Conservation (phyloP, 2,329 filamentous ascomycete genomes). For the Apiospora kogelbergensis region DNA sequence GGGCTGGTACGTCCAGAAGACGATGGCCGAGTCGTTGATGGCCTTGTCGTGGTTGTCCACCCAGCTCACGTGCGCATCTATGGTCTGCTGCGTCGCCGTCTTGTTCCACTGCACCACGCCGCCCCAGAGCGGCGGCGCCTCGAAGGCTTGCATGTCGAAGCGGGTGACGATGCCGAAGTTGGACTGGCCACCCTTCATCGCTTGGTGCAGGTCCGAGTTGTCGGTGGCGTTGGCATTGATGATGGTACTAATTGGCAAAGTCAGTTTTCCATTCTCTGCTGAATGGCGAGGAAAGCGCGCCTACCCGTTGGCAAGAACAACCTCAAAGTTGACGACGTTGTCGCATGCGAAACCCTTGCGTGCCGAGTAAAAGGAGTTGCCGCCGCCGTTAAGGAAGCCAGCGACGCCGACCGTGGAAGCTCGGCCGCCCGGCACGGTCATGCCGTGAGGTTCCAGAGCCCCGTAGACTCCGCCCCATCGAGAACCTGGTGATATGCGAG, state of each 20-base stretch:
- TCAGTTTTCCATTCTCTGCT: background rate
- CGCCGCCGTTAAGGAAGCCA: conserved; percentile 27
- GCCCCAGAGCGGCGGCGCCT: conserved; percentile 18
- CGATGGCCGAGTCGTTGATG: conserved; percentile 15
- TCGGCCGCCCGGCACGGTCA: conserved; percentile 25
- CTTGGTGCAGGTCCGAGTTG: conserved; percentile 42
- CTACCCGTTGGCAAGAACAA: conserved; percentile 41
- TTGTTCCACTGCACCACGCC: conserved; percentile 15
- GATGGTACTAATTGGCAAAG: conserved; percentile 30
- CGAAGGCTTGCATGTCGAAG: conserved; percentile 26
- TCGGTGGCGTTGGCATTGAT: conserved; percentile 36
- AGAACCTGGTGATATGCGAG: conserved; percentile 29
- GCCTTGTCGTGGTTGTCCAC: conserved; percentile 15
- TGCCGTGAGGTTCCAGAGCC: conserved; percentile 12
- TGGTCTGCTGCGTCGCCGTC: conserved; percentile 11
- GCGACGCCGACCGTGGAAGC: conserved; percentile 25
- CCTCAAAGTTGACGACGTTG: conserved; percentile 40
- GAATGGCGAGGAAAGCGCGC: background rate
- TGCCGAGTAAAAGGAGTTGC: conserved; percentile 22
- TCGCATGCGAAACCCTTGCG: conserved; percentile 44
- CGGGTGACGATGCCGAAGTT: conserved; percentile 42
- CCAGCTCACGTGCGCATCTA: conserved; percentile 18
- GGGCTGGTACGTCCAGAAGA: conserved; percentile 19
- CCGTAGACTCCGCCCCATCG: conserved; percentile 25
- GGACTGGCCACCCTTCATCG: conserved; percentile 44